Conservation (phyloP, 2,329 filamentous ascomycete species). For the Trichoderma sp. region DNA sequence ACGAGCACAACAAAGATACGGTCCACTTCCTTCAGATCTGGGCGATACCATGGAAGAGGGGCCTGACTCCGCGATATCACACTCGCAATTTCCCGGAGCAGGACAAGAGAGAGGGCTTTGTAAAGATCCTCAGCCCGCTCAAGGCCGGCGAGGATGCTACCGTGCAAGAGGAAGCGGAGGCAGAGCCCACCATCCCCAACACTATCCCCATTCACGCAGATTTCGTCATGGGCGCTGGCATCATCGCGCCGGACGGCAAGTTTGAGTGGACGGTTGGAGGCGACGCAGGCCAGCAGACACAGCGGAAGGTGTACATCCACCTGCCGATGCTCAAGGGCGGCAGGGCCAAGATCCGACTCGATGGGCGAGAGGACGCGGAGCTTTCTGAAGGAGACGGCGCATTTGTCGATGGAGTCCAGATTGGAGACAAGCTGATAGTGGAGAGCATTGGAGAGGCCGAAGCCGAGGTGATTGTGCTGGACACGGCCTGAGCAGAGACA, state of each 20-base stretch:
- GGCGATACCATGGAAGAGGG: slow-evolving; percentile 73
- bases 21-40: slow-evolving; percentile 89
- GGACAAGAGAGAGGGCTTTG: slow-evolving; percentile 66
- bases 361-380: slow-evolving; percentile 59
- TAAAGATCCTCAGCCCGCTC: slow-evolving; percentile 72
- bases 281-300: slow-evolving; percentile 46
- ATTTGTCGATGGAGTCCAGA: slow-evolving; percentile 64
- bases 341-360: slow-evolving; percentile 67
- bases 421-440: slow-evolving; percentile 60
- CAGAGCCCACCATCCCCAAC: slow-evolving; percentile 57
- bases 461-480: slow-evolving; percentile 66
- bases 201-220: slow-evolving; percentile 83
- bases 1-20: slow-evolving; percentile 66
- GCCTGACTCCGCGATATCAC: slow-evolving; percentile 72
- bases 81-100: slow-evolving; percentile 70
- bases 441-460: slow-evolving; percentile 67
- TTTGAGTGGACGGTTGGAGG: slow-evolving; percentile 73
- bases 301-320: slow-evolving; percentile 76
- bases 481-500: slow-evolving; percentile 41
- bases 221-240: slow-evolving; percentile 75
- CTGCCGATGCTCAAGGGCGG: slow-evolving; percentile 76
- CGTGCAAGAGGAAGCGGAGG: slow-evolving; percentile 59
- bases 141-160: slow-evolving; percentile 63
- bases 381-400: slow-evolving; percentile 78
- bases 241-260: slow-evolving; percentile 61